Conservation (phyloP, 1,284 basidiomycete species). For the Apiotrichum montevideense region DNA sequence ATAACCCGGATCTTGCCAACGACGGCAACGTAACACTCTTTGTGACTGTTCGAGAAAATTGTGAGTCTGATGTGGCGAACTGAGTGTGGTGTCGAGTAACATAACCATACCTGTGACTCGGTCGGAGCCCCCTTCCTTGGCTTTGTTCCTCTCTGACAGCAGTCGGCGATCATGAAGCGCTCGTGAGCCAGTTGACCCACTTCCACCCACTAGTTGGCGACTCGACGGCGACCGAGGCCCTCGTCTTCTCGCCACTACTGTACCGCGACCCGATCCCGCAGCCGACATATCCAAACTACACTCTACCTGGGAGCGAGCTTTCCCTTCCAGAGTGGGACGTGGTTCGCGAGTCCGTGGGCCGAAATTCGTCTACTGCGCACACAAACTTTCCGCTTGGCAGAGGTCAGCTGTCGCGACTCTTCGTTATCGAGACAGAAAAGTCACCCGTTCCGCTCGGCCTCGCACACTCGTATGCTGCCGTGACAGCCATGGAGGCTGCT, state of each 20-base stretch:
- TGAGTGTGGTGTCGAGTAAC: too few relatives aligned
- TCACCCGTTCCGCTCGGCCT: conserved; percentile 47
- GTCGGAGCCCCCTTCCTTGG: too few relatives aligned
- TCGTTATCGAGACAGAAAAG: conserved; percentile 49
- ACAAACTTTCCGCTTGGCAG: conserved; percentile 55
- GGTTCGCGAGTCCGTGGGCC: not conserved
- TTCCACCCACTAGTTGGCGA: conserved; percentile 57
- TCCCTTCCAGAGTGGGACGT: conserved; percentile 44
- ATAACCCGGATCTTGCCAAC: not conserved
- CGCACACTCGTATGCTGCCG: conserved; percentile 44
- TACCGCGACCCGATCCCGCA: conserved; percentile 35
- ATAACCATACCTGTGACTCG: too few relatives aligned
- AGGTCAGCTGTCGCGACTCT: too few relatives aligned
- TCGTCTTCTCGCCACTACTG: conserved; percentile 69
- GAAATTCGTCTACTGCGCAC: not conserved
- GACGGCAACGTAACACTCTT: conserved; percentile 1
- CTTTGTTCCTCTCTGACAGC: too few relatives aligned
- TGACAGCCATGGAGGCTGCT: not conserved
- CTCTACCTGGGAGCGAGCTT: conserved; percentile 59
- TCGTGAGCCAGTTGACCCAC: not conserved
- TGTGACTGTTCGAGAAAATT: not conserved
- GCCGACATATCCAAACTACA: conserved; percentile 73
- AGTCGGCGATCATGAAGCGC: not conserved
- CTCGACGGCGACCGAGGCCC: conserved; percentile 63
- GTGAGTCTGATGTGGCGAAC: not conserved